Percentiles rank a stretch among this genome's conserved stretches.
Evolutionary conservation across 441 rosid species (phyloP).

Genomic region (Adansonia gregorii): DNA sequence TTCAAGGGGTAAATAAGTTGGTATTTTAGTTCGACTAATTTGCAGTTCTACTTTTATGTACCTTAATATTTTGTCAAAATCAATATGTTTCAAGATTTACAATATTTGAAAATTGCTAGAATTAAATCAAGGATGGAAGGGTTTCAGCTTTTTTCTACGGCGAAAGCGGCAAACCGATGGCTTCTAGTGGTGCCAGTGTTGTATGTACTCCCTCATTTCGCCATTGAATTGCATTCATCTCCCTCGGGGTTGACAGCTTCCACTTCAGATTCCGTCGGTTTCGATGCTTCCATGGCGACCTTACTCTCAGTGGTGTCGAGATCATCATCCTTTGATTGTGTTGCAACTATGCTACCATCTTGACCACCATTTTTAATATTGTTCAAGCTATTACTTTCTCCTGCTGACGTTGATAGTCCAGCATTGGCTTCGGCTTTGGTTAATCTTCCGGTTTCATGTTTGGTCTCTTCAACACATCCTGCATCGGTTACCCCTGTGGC

Average conservation of each 20-base stretch:
- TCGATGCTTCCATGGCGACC: conserved; percentile 12
- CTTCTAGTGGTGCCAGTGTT: not conserved
- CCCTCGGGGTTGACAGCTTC: conserved; percentile 18
- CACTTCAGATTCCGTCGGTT: conserved; percentile 21
- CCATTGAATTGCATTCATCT: conserved; percentile 10
- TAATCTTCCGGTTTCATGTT: not conserved
- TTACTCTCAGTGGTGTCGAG: not conserved
- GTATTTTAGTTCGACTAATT: conserved; percentile 1
- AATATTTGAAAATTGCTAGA: not conserved
- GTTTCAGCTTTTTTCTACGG: conserved; percentile 8
- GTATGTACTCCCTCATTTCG: not conserved
- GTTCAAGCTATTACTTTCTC: not conserved
- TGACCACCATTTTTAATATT: not conserved
- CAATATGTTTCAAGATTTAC: not conserved
- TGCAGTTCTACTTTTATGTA: not conserved
- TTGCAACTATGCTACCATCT: not conserved
- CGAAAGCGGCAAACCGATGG: not conserved
- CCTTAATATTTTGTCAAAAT: conserved; percentile 13
- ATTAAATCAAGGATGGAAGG: not conserved
- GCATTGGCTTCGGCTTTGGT: not conserved
- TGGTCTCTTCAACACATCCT: conserved; percentile 2
- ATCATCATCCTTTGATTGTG: not conserved
- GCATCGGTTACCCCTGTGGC: not conserved
- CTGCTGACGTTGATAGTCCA: not conserved
- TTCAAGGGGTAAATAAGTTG: not conserved